Evolutionary conservation across 1,284 basidiomycete species (phyloP), one percentile per base, ranked within the genome.

Genomic region (Phlebopus sp.): DNA sequence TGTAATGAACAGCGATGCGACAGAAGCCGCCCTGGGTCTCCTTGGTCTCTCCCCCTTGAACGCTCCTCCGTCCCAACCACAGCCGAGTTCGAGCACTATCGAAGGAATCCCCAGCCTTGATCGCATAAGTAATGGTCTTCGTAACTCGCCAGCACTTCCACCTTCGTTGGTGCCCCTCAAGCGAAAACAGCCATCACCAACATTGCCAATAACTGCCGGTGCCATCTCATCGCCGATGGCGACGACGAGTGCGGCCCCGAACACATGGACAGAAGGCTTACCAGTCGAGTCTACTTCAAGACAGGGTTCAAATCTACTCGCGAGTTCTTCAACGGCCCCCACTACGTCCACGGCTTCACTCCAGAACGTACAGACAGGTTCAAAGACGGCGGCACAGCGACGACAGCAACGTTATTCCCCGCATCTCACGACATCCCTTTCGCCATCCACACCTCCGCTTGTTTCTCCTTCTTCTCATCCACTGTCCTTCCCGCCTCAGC

Each of bases 1-100:
- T 83, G 86, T 46, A 56, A 77, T 76, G 74, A 70, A 69, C 59
- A 72, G 59, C 65, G 74, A 77, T 74, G 75, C 73, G 51, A 69
- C 70, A 54, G 74, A 76, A 61, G 75, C 75, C 45, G 73, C 72
- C 38, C 72, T 76, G 47, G 75, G 74, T 65, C 63, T 77, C 31
- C 72, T 77, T 41, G 71, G 73, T 54, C 71, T 76, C 46, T 71
- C 64, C 40, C 60, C 72, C 44, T 58, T 63, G 44, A 60, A 68
- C 44, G 56, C 64, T 40, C 51, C 63, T 39, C 63, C 53, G 44
- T 55, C 55, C 27, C 54, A 62, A 51, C 52, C 53, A 10, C 51
- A 57, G 21, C 59, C 51, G 37, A 60, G 60, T n/a, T 64, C 63
- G 9, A 44, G 37, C 13, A 46, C 21, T 9, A 51, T 67, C 14